Percentiles rank a stretch among this genome's conserved stretches.
phyloP scores from a whole-genome alignment of 2,329 filamentous ascomycete genomes.

The Fusarium tricinctum region DNA sequence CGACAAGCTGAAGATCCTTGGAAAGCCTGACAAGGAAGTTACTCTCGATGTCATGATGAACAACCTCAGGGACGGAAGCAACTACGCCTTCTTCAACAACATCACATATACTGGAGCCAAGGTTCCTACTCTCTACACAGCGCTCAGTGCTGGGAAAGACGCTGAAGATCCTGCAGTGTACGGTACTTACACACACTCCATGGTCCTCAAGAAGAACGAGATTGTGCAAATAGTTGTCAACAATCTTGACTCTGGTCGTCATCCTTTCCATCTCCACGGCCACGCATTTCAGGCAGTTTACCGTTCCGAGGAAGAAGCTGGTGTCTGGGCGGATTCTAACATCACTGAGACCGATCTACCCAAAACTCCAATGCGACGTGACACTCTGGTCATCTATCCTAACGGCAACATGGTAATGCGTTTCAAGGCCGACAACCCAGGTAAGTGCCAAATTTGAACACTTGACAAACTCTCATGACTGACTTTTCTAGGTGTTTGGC shows the following conservation, averaged over 20 bases:
- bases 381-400: conserved; percentile 76
- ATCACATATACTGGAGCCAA: conserved; percentile 80
- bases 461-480: background rate
- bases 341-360: conserved; percentile 63
- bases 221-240: conserved; percentile 81
- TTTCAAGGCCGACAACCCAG: conserved; percentile 76
- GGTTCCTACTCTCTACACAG: conserved; percentile 85
- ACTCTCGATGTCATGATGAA: conserved; percentile 74
- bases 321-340: conserved; percentile 64
- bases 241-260: conserved; percentile 78
- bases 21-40: conserved; percentile 73
- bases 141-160: conserved; percentile 72
- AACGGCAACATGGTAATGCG: conserved; percentile 78
- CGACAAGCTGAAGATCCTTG: conserved; percentile 73
- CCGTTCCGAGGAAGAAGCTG: conserved; percentile 70
- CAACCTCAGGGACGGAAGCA: conserved; percentile 72
- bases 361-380: conserved; percentile 73
- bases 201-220: conserved; percentile 76
- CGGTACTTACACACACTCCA: conserved; percentile 74
- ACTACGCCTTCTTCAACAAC: conserved; percentile 79
- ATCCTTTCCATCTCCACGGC: conserved; percentile 85
- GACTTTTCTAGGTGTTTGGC: conserved; percentile 67
- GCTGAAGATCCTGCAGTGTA: conserved; percentile 73
- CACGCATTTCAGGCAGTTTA: conserved; percentile 79
- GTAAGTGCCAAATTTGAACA: conserved; percentile 51